Evolutionary conservation across 257 asterid genomes (phyloP).

Genomic region (Perilla frutescens): DNA sequence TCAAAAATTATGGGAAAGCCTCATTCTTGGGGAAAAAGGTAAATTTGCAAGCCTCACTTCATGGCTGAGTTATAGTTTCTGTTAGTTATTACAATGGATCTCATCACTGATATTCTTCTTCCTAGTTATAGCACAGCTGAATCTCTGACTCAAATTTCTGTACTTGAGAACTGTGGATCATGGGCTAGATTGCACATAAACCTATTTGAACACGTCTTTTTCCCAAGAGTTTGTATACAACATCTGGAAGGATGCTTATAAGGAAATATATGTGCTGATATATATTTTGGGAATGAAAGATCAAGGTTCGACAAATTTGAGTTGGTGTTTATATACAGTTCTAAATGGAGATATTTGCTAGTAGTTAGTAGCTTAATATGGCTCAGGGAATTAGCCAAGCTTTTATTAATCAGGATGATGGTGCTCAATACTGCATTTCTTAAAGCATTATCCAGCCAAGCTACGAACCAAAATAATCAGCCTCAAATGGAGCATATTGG

Average conservation of each 20-base stretch:
- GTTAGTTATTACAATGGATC: constrained; percentile 1
- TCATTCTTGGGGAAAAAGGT: constrained; percentile 68
- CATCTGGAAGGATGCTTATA: neutral
- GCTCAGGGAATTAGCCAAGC: too few relatives aligned
- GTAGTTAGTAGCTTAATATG: too few relatives aligned
- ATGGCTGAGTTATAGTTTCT: constrained; percentile 22
- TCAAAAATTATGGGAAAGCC: constrained; percentile 88
- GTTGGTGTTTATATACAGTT: too few relatives aligned
- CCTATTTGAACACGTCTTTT: neutral
- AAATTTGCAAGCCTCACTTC: constrained; percentile 21
- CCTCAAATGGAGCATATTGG: too few relatives aligned
- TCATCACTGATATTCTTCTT: constrained; percentile 12
- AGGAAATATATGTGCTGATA: neutral
- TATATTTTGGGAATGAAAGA: constrained; percentile 2
- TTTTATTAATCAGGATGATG: too few relatives aligned
- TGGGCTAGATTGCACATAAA: neutral
- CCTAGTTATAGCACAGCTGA: neutral
- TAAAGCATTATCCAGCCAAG: too few relatives aligned
- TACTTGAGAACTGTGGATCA: constrained; percentile 13
- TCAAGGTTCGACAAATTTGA: neutral
- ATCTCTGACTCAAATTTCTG: neutral
- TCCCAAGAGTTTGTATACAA: neutral
- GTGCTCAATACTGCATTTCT: too few relatives aligned
- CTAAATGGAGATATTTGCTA: too few relatives aligned
- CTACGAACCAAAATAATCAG: too few relatives aligned